Base-by-base conservation (phyloP, 192 early-diverging fungal species). In the Spinellus fusiger region DNA sequence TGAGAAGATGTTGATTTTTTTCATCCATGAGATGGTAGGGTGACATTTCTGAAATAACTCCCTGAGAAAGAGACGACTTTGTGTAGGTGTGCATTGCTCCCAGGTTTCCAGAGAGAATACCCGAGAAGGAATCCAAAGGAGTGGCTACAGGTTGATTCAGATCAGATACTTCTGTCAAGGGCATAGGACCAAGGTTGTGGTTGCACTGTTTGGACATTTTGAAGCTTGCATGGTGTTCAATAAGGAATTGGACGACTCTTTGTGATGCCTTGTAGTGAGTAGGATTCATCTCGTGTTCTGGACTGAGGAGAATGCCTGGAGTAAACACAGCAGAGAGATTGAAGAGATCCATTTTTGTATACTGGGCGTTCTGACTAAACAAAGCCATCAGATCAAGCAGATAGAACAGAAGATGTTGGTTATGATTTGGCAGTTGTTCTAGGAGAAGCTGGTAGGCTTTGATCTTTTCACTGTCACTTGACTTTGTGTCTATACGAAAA, bases 251-350 rank as follows among this genome's bases (percentile, higher is more conserved):
- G 0, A 90, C 57, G 16, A 90, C 86, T n/a, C 75, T 75, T 59
- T 87, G 84, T 16, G 86, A 85, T 23, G 75, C 76, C 50, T 82
- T 83, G 65, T 90, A 90, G 56, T 90, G 84, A 16, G 82, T 81
- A 29, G 89, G 89, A 1, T 83, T 77, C 72, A 88, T 78, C 31
- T 80, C 72, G 49, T 88, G 84, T 29, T 80, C 79, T 20, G 86
- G 83, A 27, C 87, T 83, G 10, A 86, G 84, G 18, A 90, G 67
- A 38, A 90, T 69, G 16, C 86, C 86, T 0, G 89, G 89, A 64
- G 86, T 85, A 59, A 90, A 77, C 16, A 90, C 84, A 6, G 89
- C 86, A 6, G 89, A 86, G 54, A 90, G 54, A 60, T 87, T 87
- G 13, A 80, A 79, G 31, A 83, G 70, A 62, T 85, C 82, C 89